Conservation (phyloP, 2,329 filamentous ascomycete genomes). For the Lachnellula cervina region DNA sequence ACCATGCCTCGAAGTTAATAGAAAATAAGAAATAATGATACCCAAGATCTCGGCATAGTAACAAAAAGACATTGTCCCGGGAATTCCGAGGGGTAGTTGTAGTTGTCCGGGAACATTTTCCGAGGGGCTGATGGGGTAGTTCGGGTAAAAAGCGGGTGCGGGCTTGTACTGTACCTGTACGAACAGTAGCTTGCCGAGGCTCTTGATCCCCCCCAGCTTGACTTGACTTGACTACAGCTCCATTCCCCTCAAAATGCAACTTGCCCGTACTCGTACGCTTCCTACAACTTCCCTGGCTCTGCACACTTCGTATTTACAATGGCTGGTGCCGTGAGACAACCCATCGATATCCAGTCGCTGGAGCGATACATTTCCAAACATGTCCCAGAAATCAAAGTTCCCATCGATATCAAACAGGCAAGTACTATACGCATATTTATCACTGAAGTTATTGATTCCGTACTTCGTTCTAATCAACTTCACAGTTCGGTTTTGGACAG, state of each 20-base stretch:
- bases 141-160: too few relatives aligned
- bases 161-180: too few relatives aligned
- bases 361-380: conserved; percentile 71
- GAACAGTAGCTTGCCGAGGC: not conserved
- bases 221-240: not conserved
- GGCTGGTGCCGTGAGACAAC: conserved; percentile 86
- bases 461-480: conserved; percentile 1
- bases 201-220: not conserved
- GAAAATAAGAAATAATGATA: conserved; percentile 1
- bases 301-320: conserved; percentile 39
- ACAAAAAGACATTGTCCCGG: too few relatives aligned
- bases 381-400: conserved; percentile 79
- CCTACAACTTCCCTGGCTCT: not conserved
- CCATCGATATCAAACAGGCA: conserved; percentile 86
- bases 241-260: conserved; percentile 8
- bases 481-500: conserved; percentile 90
- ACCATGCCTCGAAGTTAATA: too few relatives aligned
- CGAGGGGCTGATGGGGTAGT: too few relatives aligned
- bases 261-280: not conserved
- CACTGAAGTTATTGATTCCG: not conserved
- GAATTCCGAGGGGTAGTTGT: too few relatives aligned
- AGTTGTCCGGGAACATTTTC: too few relatives aligned
- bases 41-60: conserved; percentile 1
- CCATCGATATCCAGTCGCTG: conserved; percentile 76
- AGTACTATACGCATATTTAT: not conserved